Conservation (phyloP, 139 green algal species). For the Limnomonas spitsbergensis region DNA sequence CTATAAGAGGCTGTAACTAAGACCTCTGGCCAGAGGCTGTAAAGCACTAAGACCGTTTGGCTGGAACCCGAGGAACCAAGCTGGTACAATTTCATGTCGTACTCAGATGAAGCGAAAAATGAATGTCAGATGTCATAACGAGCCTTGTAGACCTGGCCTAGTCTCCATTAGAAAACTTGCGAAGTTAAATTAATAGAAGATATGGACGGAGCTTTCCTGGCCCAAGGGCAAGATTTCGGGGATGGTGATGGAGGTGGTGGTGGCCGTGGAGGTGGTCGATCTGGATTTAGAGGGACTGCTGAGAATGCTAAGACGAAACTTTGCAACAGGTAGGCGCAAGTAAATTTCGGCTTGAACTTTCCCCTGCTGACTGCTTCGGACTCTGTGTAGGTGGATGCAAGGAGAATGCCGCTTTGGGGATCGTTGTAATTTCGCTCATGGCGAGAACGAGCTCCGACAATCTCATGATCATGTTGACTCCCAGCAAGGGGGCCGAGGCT, state of each 20-base stretch:
- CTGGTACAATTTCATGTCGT: no score
- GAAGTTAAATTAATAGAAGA: no score
- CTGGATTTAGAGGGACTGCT: slow-evolving; percentile 73
- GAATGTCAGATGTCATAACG: no score
- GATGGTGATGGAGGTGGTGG: not conserved
- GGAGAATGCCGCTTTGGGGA: slow-evolving; percentile 88
- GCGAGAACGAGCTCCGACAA: slow-evolving; percentile 76
- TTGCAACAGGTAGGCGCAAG: slow-evolving; percentile 64
- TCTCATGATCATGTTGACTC: not conserved
- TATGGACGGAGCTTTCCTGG: not conserved
- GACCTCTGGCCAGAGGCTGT: no score
- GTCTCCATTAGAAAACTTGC: no score
- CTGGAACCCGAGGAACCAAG: no score
- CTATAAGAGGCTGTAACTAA: no score
- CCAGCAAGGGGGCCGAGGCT: slow-evolving; percentile 7
- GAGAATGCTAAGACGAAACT: slow-evolving; percentile 87
- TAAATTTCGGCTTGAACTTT: not conserved
- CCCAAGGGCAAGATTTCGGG: slow-evolving; percentile 1
- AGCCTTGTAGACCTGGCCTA: no score
- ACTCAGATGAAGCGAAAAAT: no score
- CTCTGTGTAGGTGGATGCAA: slow-evolving; percentile 63
- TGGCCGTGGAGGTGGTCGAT: slow-evolving; percentile 3
- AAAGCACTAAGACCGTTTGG: no score
- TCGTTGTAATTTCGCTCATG: slow-evolving; percentile 93
- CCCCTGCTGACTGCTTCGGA: not conserved